phyloP scores from a whole-genome alignment of 345 rosid genomes.

The Schrenkiella parvula region DNA sequence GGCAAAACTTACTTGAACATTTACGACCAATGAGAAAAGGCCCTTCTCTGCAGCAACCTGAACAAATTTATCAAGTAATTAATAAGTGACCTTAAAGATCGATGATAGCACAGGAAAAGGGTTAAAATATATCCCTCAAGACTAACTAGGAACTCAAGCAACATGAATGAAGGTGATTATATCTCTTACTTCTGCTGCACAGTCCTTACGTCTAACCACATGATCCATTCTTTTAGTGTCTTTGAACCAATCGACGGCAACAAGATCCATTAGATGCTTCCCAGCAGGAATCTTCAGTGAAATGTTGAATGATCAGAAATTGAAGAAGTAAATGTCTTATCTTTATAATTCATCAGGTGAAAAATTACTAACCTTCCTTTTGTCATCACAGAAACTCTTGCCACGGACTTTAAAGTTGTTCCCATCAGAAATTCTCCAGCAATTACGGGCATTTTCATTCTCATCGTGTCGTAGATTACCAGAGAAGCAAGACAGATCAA shows the following conservation, averaged over 20 bases:
- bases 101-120: not conserved
- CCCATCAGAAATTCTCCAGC: constrained; percentile 89
- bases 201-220: constrained; percentile 87
- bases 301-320: constrained; percentile 22
- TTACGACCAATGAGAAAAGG: constrained; percentile 64
- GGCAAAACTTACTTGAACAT: constrained; percentile 66
- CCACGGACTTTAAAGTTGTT: constrained; percentile 94
- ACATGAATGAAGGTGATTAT: not conserved
- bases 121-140: not conserved
- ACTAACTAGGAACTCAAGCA: not conserved
- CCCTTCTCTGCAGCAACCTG: constrained; percentile 77
- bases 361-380: constrained; percentile 61
- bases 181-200: constrained; percentile 83
- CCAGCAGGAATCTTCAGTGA: constrained; percentile 81
- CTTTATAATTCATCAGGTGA: not conserved
- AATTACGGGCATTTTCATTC: constrained; percentile 74
- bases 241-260: constrained; percentile 99
- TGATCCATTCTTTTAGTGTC: constrained; percentile 96
- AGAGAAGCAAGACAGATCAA: constrained; percentile 79
- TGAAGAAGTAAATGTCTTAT: not conserved
- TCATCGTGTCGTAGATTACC: constrained; percentile 88
- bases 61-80: not conserved
- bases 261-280: constrained; percentile 95
- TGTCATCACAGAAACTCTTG: constrained; percentile 80
- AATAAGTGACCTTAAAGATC: not conserved